phyloP scores from a whole-genome alignment of 495 filamentous ascomycete genomes.

The Pseudevernia furfuracea region DNA sequence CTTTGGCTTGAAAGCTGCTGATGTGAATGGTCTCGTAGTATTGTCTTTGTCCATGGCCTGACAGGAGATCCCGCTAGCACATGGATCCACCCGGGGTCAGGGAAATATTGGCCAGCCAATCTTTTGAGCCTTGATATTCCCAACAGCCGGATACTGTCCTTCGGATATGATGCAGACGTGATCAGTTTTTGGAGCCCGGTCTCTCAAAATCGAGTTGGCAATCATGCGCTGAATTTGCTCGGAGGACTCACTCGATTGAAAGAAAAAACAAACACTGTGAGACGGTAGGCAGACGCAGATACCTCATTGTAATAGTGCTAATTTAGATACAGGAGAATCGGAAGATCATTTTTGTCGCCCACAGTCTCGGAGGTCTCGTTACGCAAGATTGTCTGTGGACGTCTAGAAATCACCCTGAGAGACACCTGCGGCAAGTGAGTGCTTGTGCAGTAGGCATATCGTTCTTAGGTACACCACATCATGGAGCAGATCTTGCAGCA shows the following conservation, averaged over 20 bases:
- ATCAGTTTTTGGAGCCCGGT: too few relatives aligned
- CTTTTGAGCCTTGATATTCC: constrained; percentile 25
- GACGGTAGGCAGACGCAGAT: too few relatives aligned
- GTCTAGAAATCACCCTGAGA: constrained; percentile 16
- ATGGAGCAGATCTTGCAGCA: constrained; percentile 31
- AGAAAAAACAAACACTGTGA: not conserved
- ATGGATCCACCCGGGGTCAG: constrained; percentile 4
- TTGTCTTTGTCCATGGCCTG: too few relatives aligned
- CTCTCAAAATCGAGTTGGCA: constrained; percentile 22
- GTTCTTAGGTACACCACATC: constrained; percentile 40
- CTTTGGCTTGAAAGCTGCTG: not conserved
- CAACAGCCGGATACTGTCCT: constrained; percentile 33
- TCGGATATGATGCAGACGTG: constrained; percentile 38
- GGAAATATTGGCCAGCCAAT: constrained; percentile 37
- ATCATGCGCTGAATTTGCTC: constrained; percentile 29
- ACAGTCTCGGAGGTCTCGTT: constrained; percentile 32
- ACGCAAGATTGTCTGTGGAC: constrained; percentile 26
- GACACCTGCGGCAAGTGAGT: constrained; percentile 27
- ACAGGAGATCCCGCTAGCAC: constrained; percentile 5
- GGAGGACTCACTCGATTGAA: constrained; percentile 7
- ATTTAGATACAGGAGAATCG: not conserved
- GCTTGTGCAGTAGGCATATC: constrained; percentile 30
- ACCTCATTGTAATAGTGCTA: too few relatives aligned
- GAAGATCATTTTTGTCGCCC: constrained; percentile 29
- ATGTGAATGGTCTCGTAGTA: too few relatives aligned